Evolutionary conservation across 2,329 filamentous ascomycete genomes (phyloP), one percentile per base, ranked within the genome.

Genomic region (Triangularia verruculosa): DNA sequence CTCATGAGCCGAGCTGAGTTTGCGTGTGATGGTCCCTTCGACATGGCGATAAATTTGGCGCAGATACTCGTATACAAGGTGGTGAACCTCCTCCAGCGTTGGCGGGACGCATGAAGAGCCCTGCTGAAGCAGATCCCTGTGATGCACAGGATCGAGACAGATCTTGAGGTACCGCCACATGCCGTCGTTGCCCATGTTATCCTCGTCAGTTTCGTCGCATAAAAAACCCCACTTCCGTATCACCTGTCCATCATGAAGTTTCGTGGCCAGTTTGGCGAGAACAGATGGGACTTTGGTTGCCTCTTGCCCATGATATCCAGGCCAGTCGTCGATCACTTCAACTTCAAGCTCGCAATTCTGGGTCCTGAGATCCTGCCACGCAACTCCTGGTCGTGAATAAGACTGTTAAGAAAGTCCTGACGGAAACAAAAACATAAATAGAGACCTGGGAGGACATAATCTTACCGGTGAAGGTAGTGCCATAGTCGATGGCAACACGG

Each of bases 221-320:
- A n/a, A n/a, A n/a, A n/a, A 84, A 0, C 83, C 83, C 83, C 83
- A 85, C 32, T 79, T 78, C 68, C 84, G 85, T n/a, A 83, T 73
- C 6, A 5, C 39, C 13, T 20, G 39, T 4, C 4, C 12, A 20
- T 47, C 39, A n/a, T n/a, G 39, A 47, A 13, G 39, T 47, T n/a
- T n/a, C n/a, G n/a, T n/a, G n/a, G n/a, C n/a, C n/a, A n/a, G 39
- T 20, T 13, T 47, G 17, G 39, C 39, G 4, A 84, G 71, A 4
- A 79, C 77, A 0, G 83, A 84, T 1, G 82, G 82, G 0, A 84
- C 82, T 67, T 85, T 86, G 66, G 83, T 82, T 66, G 81, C 80
- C 62, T 78, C 79, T 61, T 82, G 80, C 11, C 78, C 79, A 53
- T 79, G 78, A 2, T 82, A 82, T 2, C 82, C 82, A 0, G 83